Base-by-base conservation (phyloP, 2,329 filamentous ascomycete genomes). In the Decorospora gaudefroyi region DNA sequence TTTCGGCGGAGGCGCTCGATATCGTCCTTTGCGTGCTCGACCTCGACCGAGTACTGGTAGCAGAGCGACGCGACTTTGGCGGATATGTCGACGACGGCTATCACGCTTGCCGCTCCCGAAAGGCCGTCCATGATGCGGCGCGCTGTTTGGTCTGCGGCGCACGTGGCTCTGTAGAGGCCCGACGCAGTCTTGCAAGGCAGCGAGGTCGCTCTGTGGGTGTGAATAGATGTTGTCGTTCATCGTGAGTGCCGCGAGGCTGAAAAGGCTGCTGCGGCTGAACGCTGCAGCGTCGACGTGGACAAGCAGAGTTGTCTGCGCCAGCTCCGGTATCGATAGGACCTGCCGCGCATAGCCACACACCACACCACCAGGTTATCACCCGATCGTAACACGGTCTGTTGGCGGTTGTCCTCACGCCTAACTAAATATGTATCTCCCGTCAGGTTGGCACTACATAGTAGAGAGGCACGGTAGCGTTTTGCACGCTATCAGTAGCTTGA, bases 71-170 rank as follows among this genome's bases (percentile, higher is more conserved):
- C 42, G 33, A 74, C 48, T 30, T 73, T 73, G 23, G 56, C 60
- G 16, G 71, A 69, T 39, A 74, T 45, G 37, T 74, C 64, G 27
- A 72, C 47, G 23, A 74, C 67, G 32, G 71, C 66, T 31, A 72
- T 63, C 27, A 72, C 57, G 55, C 62, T 73, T 50, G 68, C 64
- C 13, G 63, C 65, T 8, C 59, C 50, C 22, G 62, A 64, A 42
- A 74, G 56, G 33, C 46, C 61, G 42, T 72, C 69, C 59, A 68
- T 68, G 41, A 45, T 44, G 35, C 33, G 32, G 35, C n/a, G n/a
- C n/a, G n/a, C n/a, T n/a, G n/a, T n/a, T n/a, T n/a, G 10, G 31
- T 33, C 18, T 40, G 37, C 7, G 19, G 32, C 7, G 11, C 21
- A 26, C 11, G 23, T 44, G 30, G 29, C n/a, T n/a, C n/a, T n/a